These are phyloP conservation scores for Golubevia pallescens DNA, from an alignment of 1,284 basidiomycete species.

Conservation along the genomic window DNA sequence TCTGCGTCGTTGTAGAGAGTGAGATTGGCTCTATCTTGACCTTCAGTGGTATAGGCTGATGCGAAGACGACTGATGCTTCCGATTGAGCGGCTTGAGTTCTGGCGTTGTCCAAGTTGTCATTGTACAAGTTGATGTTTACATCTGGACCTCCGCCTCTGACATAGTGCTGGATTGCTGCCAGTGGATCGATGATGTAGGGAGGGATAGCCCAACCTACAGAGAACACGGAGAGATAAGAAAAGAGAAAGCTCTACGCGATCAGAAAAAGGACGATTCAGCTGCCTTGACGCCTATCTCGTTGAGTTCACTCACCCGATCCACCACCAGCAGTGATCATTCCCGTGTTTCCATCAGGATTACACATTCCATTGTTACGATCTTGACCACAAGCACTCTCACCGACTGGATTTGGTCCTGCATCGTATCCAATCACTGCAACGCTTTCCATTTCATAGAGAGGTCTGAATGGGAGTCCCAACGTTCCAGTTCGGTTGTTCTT, in stretches of 20 bases:
- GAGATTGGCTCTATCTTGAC: background rate
- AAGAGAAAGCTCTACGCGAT: no score
- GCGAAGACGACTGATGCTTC: slow-evolving; percentile 52
- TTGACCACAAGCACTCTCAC: slow-evolving; percentile 20
- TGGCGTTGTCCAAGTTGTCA: slow-evolving; percentile 23
- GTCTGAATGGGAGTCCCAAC: slow-evolving; percentile 15
- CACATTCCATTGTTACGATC: slow-evolving; percentile 9
- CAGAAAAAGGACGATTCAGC: no score
- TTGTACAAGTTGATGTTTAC: slow-evolving; percentile 26
- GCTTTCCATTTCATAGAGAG: slow-evolving; percentile 12
- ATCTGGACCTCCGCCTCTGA: slow-evolving; percentile 12
- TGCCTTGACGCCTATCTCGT: no score
- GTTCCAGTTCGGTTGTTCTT: slow-evolving; percentile 26
- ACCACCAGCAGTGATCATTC: slow-evolving; percentile 22
- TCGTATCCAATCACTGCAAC: slow-evolving; percentile 26
- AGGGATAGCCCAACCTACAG: background rate
- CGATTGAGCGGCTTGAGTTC: slow-evolving; percentile 32
- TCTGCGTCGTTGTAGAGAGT: background rate
- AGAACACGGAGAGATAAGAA: no score
- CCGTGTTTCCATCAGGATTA: slow-evolving; percentile 24
- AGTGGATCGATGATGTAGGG: slow-evolving; percentile 34
- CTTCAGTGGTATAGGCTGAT: no score
- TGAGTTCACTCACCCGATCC: slow-evolving; percentile 20
- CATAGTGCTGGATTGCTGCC: slow-evolving; percentile 24
- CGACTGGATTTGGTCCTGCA: slow-evolving; percentile 20